These are phyloP conservation scores for Fusarium coffeatum DNA, from an alignment of 2,329 filamentous ascomycete species.

Conservation along the genomic window DNA sequence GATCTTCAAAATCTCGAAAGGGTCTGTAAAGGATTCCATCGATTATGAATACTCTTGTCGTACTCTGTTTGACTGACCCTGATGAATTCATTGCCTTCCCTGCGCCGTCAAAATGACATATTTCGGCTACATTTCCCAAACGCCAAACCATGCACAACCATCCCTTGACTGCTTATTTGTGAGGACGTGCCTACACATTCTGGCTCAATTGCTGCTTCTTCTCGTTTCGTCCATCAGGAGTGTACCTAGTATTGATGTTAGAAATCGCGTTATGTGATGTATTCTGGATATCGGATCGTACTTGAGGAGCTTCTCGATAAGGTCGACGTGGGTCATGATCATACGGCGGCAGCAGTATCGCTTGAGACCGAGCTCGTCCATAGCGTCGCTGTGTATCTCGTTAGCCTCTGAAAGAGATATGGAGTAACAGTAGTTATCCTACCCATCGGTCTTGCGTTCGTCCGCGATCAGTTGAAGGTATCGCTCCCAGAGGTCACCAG, in stretches of 20 bases:
- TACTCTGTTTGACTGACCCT: slow-evolving; percentile 24
- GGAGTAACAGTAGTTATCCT: slow-evolving; percentile 48
- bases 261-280: background rate
- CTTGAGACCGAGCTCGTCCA: slow-evolving; percentile 93
- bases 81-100: slow-evolving; percentile 42
- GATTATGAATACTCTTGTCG: slow-evolving; percentile 25
- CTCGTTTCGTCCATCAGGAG: slow-evolving; percentile 71
- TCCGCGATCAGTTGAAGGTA: slow-evolving; percentile 91
- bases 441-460: slow-evolving; percentile 76
- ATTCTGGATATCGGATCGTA: slow-evolving; percentile 58
- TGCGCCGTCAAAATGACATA: slow-evolving; percentile 47
- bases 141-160: slow-evolving; percentile 50
- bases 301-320: slow-evolving; percentile 98
- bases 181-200: slow-evolving; percentile 43
- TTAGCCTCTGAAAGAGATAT: slow-evolving; percentile 41
- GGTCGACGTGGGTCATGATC: slow-evolving; percentile 99
- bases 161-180: slow-evolving; percentile 24
- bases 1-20: slow-evolving; percentile 9
- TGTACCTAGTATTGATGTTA: slow-evolving; percentile 60
- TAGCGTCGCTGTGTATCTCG: slow-evolving; percentile 76
- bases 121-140: slow-evolving; percentile 47
- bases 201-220: slow-evolving; percentile 64
- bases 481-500: slow-evolving; percentile 96
- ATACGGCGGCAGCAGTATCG: slow-evolving; percentile 99
- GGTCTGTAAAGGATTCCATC: slow-evolving; percentile 13